Evolutionary conservation across 2,329 filamentous ascomycete genomes (phyloP).

Genomic region (Orbilia ellipsospora): DNA sequence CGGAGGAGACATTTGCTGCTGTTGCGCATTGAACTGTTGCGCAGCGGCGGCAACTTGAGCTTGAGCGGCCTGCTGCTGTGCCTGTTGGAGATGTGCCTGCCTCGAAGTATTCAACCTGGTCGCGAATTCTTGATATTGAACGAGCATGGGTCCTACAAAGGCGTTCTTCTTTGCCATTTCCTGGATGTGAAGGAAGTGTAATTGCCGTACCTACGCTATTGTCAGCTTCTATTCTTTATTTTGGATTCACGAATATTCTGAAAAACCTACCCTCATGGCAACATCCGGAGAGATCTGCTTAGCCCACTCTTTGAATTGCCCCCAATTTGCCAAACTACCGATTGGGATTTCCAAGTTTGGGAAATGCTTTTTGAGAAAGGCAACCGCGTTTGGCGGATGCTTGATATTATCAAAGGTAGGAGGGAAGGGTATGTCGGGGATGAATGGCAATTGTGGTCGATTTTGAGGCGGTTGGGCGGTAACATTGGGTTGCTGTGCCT

Average conservation of each 20-base stretch:
- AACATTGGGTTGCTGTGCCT: constrained; percentile 10
- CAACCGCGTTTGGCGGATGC: constrained; percentile 30
- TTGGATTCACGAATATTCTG: neutral
- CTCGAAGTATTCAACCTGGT: constrained; percentile 13
- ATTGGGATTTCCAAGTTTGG: constrained; percentile 24
- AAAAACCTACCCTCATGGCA: constrained; percentile 19
- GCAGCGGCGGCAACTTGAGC: constrained; percentile 14
- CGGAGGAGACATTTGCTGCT: constrained; percentile 37
- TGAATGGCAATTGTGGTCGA: constrained; percentile 17
- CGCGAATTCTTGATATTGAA: constrained; percentile 40
- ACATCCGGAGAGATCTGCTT: constrained; percentile 35
- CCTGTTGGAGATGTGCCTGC: constrained; percentile 34
- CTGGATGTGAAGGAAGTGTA: constrained; percentile 50
- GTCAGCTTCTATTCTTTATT: no score
- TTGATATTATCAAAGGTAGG: constrained; percentile 37
- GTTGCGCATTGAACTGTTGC: constrained; percentile 1
- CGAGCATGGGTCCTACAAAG: constrained; percentile 25
- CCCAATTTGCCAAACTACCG: constrained; percentile 34
- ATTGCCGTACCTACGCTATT: constrained; percentile 28
- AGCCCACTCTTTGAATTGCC: constrained; percentile 41
- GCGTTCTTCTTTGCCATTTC: constrained; percentile 40
- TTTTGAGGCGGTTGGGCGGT: constrained; percentile 7
- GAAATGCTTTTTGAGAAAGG: constrained; percentile 34
- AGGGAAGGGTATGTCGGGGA: constrained; percentile 42
- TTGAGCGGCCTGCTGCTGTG: constrained; percentile 26